Evolutionary conservation across 768 basidiomycete genomes (phyloP).

Genomic region (Cystofilobasidium ferigula): DNA sequence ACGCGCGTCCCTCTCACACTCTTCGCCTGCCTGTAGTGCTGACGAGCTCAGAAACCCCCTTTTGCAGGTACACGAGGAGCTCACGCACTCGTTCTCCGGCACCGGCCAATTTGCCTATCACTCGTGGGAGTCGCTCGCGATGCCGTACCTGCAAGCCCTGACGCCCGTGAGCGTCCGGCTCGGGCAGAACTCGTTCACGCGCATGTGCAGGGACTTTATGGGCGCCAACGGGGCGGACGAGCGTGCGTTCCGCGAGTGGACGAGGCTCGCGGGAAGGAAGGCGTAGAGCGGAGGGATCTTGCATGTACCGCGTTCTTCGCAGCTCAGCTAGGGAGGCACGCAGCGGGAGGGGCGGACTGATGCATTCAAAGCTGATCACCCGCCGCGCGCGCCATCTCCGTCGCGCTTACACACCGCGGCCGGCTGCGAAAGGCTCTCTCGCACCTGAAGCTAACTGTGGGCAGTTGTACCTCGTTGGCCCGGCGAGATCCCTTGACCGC

Average conservation of each 20-base stretch:
- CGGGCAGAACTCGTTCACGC: slow-evolving; percentile 34
- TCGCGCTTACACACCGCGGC: too few species aligned
- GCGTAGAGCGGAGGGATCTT: too few species aligned
- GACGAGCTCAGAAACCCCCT: too few species aligned
- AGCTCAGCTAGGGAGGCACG: too few species aligned
- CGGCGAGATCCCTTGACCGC: too few species aligned
- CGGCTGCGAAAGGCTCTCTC: too few species aligned
- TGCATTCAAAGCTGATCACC: too few species aligned
- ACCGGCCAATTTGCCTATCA: slow-evolving; percentile 33
- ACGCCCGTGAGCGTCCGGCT: slow-evolving; percentile 33
- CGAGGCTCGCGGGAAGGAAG: not conserved
- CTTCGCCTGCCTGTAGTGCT: not conserved
- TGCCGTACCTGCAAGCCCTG: slow-evolving; percentile 35
- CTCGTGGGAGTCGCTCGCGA: slow-evolving; percentile 39
- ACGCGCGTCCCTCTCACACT: slow-evolving; percentile 31
- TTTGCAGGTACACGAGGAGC: slow-evolving; percentile 29
- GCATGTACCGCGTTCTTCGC: too few species aligned
- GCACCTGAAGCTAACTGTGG: too few species aligned
- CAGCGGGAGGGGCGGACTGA: too few species aligned
- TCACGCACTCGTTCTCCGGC: slow-evolving; percentile 14
- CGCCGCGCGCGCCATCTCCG: too few species aligned
- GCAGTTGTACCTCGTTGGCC: too few species aligned
- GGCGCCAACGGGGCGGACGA: not conserved
- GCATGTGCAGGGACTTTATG: slow-evolving; percentile 34
- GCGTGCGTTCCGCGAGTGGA: not conserved